Base-by-base conservation (phyloP, 345 rosid genomes). In the Adansonia digitata region DNA sequence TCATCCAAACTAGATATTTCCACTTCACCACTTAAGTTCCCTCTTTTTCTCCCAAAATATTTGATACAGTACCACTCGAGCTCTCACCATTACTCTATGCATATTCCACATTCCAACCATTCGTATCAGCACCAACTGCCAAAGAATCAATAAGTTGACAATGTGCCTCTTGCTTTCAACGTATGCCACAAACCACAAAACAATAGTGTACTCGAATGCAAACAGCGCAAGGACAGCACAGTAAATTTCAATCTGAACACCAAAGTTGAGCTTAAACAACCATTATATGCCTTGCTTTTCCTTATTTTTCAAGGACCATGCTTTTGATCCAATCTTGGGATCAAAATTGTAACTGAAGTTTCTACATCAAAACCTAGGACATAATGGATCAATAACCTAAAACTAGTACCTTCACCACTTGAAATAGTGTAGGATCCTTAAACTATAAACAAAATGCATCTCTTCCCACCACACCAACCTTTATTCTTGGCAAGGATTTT, bases 91-190 rank as follows among this genome's bases (percentile, higher is more conserved):
- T 65, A 73, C 71, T 73, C 57, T 78, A 92, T 22, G 75, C 70
- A 46, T 79, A 75, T 62, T 85, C 96, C 14, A 80, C 81, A 79
- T 77, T 81, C 48, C 82, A 78, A 74, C 85, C 88, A 79, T 88
- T 91, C 62, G 89, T 89, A 81, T 88, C 82, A 53, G 88, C 73
- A 76, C 75, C 87, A 31, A 1, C 3, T 0, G 88, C 85, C 34
- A 90, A 79, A 70, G 91, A 89, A 89, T 89, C 93, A 76, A 80
- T 82, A 49, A 86, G 88, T 76, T 84, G 97, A 79, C 97, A 94
- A 60, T 15, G 39, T 24, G 79, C 84, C 71, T 76, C 82, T 79
- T 49, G 66, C 68, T 64, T 64, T 80, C 67, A 73, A 76, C 71
- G 37, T 77, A 80, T 52, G 83, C 75, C 31, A 61, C 46, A 62